phyloP scores from a whole-genome alignment of 768 basidiomycete species.

The Pleurotus pulmonarius region DNA sequence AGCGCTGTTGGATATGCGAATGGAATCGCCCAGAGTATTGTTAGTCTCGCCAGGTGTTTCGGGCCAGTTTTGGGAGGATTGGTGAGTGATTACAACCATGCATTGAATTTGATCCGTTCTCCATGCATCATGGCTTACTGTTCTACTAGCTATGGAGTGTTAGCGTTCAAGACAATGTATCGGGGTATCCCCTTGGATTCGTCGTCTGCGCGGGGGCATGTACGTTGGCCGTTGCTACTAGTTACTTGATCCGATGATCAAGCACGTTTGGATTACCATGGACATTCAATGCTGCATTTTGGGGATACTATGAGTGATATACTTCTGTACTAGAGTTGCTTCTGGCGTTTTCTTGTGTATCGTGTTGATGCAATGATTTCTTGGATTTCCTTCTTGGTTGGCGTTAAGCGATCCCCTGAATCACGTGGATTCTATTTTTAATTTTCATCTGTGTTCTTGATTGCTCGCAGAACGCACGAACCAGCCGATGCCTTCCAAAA shows the following conservation, averaged over 20 bases:
- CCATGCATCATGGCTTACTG: constrained; percentile 9
- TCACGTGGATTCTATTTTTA: too few relatives aligned
- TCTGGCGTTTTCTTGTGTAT: background rate
- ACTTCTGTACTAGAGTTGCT: background rate
- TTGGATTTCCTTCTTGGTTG: background rate
- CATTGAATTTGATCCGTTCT: constrained; percentile 1
- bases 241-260: constrained; percentile 65
- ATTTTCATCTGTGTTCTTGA: background rate
- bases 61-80: constrained; percentile 86
- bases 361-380: background rate
- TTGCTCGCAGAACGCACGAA: background rate
- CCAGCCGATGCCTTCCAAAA: background rate
- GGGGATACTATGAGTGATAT: background rate
- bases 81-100: constrained; percentile 37
- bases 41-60: constrained; percentile 87
- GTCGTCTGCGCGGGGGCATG: constrained; percentile 61
- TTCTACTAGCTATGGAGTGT: constrained; percentile 62
- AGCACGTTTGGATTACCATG: background rate
- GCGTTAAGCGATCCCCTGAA: background rate
- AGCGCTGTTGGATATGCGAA: constrained; percentile 88
- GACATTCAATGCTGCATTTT: constrained; percentile 1
- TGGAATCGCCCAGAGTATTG: constrained; percentile 93
- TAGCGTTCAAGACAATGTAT: constrained; percentile 64
- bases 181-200: constrained; percentile 75
- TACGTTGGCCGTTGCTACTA: constrained; percentile 60